Percentiles rank a stretch among this genome's conserved stretches.
These are phyloP conservation scores for Pythium rishiriense DNA, from an alignment of 352 stramenopile species.

Conservation along the genomic window DNA sequence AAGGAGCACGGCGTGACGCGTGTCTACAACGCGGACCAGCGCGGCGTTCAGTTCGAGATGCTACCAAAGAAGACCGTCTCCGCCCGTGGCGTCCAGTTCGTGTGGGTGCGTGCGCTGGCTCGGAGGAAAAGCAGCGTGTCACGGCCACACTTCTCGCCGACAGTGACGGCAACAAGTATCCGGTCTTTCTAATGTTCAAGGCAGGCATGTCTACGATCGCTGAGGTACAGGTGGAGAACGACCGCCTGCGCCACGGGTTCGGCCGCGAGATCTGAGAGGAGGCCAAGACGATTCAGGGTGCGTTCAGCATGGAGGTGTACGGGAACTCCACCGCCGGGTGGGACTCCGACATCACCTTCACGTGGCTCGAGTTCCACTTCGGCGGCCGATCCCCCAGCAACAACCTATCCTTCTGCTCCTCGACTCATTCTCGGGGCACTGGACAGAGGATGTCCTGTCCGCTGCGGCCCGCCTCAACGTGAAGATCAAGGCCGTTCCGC, in stretches of 20 bases:
- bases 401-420: constrained; percentile 29
- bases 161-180: constrained; percentile 29
- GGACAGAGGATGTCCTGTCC: constrained; percentile 24
- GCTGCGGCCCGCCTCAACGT: constrained; percentile 11
- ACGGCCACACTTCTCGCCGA: constrained; percentile 34
- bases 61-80: constrained; percentile 20
- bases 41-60: constrained; percentile 20
- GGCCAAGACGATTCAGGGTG: constrained; percentile 9
- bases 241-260: constrained; percentile 14
- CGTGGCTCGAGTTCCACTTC: constrained; percentile 35
- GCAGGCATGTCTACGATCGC: constrained; percentile 8
- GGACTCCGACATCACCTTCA: constrained; percentile 23
- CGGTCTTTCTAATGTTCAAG: constrained; percentile 34
- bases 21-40: constrained; percentile 21
- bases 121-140: constrained; percentile 31
- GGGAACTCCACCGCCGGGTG: constrained; percentile 25
- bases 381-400: constrained; percentile 6
- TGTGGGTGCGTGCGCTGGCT: constrained; percentile 24
- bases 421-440: constrained; percentile 32
- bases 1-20: not conserved
- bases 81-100: not conserved
- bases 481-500: constrained; percentile 13
- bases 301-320: constrained; percentile 20
- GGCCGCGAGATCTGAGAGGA: constrained; percentile 15
- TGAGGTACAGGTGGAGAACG: constrained; percentile 18